phyloP scores from a whole-genome alignment of 139 green algal genomes.

The Nannochloris sp. region DNA sequence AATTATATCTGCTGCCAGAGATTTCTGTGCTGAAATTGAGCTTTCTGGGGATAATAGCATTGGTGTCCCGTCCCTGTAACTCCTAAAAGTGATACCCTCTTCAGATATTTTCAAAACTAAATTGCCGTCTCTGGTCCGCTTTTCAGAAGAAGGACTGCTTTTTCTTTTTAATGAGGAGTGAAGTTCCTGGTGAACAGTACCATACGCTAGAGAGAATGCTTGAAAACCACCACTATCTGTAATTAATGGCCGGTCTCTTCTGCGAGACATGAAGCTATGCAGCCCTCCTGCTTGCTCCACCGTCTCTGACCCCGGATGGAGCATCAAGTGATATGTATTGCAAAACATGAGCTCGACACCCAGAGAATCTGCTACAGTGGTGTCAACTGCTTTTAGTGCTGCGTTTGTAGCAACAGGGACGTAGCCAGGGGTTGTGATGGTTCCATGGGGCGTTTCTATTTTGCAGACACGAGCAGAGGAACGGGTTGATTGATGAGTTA shows the following conservation, averaged over 20 bases:
- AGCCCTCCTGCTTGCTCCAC: constrained; percentile 35
- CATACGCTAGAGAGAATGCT: constrained; percentile 42
- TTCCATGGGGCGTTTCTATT: constrained; percentile 28
- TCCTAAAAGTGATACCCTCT: constrained; percentile 30
- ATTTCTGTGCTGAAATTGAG: constrained; percentile 38
- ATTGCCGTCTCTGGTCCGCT: constrained; percentile 6
- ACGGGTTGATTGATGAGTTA: constrained; percentile 12
- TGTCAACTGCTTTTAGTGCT: constrained; percentile 39
- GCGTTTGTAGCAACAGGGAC: constrained; percentile 46
- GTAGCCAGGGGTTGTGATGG: constrained; percentile 37
- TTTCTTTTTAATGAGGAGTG: constrained; percentile 26
- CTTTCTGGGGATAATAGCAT: constrained; percentile 41
- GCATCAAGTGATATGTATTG: constrained; percentile 51
- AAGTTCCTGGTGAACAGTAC: constrained; percentile 33
- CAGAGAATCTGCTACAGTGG: constrained; percentile 9
- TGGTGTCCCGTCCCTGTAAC: constrained; percentile 33
- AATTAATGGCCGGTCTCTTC: constrained; percentile 30
- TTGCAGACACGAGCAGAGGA: constrained; percentile 16
- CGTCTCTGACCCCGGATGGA: constrained; percentile 36
- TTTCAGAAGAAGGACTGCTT: background rate
- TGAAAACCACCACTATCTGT: constrained; percentile 51
- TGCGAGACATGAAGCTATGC: constrained; percentile 39
- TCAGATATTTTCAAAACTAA: constrained; percentile 24
- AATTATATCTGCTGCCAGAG: constrained; percentile 47
- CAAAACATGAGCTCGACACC: constrained; percentile 22